Evolutionary conservation across 768 basidiomycete genomes (phyloP).

Genomic region (Dacryopinax primogenitus): DNA sequence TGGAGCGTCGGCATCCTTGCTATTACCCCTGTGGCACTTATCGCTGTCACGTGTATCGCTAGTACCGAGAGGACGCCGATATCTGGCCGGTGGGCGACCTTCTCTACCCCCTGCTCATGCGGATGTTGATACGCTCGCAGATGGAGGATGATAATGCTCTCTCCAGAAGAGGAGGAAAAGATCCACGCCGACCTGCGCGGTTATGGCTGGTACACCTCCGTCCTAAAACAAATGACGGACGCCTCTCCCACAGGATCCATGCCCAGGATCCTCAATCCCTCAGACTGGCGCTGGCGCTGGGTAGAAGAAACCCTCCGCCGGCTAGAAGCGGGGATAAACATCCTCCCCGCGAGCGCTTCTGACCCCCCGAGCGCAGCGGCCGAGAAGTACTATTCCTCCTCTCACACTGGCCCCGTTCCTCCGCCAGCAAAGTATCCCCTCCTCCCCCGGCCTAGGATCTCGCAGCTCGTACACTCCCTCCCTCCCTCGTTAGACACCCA

Average conservation of each 20-base stretch:
- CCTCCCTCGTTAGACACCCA: constrained; percentile 22
- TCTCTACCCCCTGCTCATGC: background rate
- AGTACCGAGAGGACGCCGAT: constrained; percentile 67
- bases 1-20: constrained; percentile 29
- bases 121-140: constrained; percentile 28
- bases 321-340: constrained; percentile 43
- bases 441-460: constrained; percentile 66
- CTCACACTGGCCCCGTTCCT: constrained; percentile 42
- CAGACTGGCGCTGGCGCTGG: constrained; percentile 88
- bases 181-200: constrained; percentile 74
- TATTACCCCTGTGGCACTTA: constrained; percentile 45
- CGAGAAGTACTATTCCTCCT: background rate
- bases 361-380: background rate
- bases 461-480: constrained; percentile 46
- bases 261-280: constrained; percentile 48
- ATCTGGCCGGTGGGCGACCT: constrained; percentile 52
- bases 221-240: constrained; percentile 58
- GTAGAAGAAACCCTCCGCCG: constrained; percentile 63
- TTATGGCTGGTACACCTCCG: constrained; percentile 73
- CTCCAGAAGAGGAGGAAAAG: constrained; percentile 84
- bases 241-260: constrained; percentile 35
- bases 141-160: constrained; percentile 77
- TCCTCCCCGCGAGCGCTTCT: constrained; percentile 36
- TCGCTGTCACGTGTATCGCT: constrained; percentile 58
- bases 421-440: constrained; percentile 75